A percentile compares a stretch with the other conserved stretches of the same genome.
phyloP scores from a whole-genome alignment of 2,329 filamentous ascomycete species.

The Mycosphaerella arachidis region DNA sequence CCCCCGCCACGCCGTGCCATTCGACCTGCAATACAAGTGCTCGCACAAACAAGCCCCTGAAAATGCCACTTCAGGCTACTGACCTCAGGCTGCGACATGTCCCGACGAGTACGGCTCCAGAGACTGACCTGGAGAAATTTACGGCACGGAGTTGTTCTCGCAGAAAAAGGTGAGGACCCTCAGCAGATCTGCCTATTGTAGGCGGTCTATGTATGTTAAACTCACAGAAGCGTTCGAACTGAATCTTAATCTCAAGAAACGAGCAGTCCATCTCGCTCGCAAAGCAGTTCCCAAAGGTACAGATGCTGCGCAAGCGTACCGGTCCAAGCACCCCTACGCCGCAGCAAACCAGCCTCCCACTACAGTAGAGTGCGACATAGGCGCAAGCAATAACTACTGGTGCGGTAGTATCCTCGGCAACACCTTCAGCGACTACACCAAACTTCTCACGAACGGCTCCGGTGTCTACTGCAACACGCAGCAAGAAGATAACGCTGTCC shows the following conservation, averaged over 20 bases:
- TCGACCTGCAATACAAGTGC: constrained; percentile 25
- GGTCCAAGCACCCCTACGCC: constrained; percentile 28
- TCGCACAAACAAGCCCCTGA: constrained; percentile 19
- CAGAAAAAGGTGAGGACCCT: no score
- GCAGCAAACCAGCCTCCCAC: constrained; percentile 26
- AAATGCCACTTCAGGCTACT: constrained; percentile 22
- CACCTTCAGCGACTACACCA: constrained; percentile 29
- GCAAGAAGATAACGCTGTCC: constrained; percentile 36
- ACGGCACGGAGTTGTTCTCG: constrained; percentile 21
- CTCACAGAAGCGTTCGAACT: constrained; percentile 34
- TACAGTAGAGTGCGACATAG: constrained; percentile 32
- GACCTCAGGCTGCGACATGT: constrained; percentile 20
- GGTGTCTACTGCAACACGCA: constrained; percentile 35
- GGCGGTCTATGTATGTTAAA: no score
- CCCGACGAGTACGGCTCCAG: constrained; percentile 19
- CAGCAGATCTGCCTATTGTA: no score
- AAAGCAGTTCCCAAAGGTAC: constrained; percentile 30
- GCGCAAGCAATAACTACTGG: constrained; percentile 32
- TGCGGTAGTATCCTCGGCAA: constrained; percentile 28
- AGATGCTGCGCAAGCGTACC: constrained; percentile 27
- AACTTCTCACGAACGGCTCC: constrained; percentile 34
- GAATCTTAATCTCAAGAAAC: constrained; percentile 30
- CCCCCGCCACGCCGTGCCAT: constrained; percentile 24
- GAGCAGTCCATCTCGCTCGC: constrained; percentile 26
- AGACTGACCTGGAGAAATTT: constrained; percentile 26